Base-by-base conservation (phyloP, 768 basidiomycete genomes). In the Boletus rubroflammeus region DNA sequence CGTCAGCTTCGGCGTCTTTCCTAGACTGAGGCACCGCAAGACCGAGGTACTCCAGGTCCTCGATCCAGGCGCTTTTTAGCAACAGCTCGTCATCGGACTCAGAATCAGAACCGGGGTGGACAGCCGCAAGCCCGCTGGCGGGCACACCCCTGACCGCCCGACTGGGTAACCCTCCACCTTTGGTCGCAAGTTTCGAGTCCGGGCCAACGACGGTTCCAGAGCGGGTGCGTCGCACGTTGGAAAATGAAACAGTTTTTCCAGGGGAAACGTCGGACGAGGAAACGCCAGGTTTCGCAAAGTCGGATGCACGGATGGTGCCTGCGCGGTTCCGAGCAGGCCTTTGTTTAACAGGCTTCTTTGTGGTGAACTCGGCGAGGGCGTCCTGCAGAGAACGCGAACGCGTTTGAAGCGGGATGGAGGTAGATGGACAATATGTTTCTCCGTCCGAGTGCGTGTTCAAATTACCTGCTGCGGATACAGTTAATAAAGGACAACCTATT, bases 271-370 rank as follows among this genome's bases (percentile, higher is more conserved):
- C 25, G 3, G 58, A 51, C 31, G 49, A 53, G 44, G 51, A 29
- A 34, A 43, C 35, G 10, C 47, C 51, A 6, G 59, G 51, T 32
- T 57, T 71, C 32, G 58, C 19, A 45, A 72, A 75, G 57, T 78
- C 78, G n/a, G 75, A 81, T 46, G 75, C 79, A 48, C 74, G 80
- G 62, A 76, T 82, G 49, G 77, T 82, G 56, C 73, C 78, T 25
- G 73, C 80, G 17, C 81, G 76, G n/a, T 69, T 71, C n/a, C 74
- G 67, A 47, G 66, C 39, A 15, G 35, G 44, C 26, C 17, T 41
- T 42, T 45, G 50, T 36, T 51, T 56, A 0, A 31, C 26, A 23
- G 50, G 17, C 11, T 51, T 70, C 59, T 52, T 68, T 40, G 34
- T 41, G 46, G 35, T 49, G 9, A 36, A 49, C 23, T 53, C 35